Base-by-base conservation (phyloP, 129 eudicot genomes). In the Ambrosia artemisiifolia region DNA sequence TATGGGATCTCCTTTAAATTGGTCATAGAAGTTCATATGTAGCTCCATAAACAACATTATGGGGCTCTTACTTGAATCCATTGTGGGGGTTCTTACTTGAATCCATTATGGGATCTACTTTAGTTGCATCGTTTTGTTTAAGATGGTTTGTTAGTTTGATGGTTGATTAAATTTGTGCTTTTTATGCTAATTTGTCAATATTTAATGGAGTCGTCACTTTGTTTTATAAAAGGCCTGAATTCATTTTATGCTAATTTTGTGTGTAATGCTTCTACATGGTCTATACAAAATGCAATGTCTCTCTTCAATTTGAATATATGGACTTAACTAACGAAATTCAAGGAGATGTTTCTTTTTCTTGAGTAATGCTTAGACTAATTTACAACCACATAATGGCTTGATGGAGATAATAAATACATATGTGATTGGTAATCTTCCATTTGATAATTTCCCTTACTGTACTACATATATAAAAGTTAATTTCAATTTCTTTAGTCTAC, bases 341-440 rank as follows among this genome's bases (percentile, higher is more conserved):
- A 57, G 96, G 98, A 67, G 96, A 89, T 80, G 96, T 85, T 63
- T 77, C 78, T 64, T 89, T n/a, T 95, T 66, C 84, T 92, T 78
- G 96, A 92, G 66, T 92, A 92, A 77, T 92, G 98, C 84, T 79
- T 92, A 74, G 92, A 89, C 71, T 96, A 89, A 83, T 92, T 92
- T 73, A 92, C 98, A 14, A 84, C 75, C 36, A 87, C 75, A 77
- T 95, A 92, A 78, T 71, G 80, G 85, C 98, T 92, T 82, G 90
- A 92, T 69, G 98, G 98, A 67, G 98, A 92, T 68, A 92, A 92
- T 36, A 87, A 79, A 92, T 92, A 89, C 70, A 92, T 80, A 84
- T 92, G 98, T 74, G 98, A 92, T 69, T 82, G 95, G 98, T 92
- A 85, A 77, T 80, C 55, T 42, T 71, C 42, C 11, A 20, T 63